Base-by-base conservation (phyloP, 768 basidiomycete species). In the Calocybe cyanea region DNA sequence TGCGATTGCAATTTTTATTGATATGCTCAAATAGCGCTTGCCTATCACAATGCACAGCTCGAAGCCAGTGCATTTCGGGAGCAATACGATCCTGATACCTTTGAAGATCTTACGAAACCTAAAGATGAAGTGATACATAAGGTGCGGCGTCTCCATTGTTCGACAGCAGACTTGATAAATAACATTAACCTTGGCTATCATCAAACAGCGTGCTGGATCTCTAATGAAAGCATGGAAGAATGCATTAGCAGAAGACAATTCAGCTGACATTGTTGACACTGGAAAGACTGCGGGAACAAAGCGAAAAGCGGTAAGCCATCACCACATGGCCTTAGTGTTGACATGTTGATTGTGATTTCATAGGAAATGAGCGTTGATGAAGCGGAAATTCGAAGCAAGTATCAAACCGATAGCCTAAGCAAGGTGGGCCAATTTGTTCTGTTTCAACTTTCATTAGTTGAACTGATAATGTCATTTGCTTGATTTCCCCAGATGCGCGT, bases 21-120 rank as follows among this genome's bases (percentile, higher is more conserved):
- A 41, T 43, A 41, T 30, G 20, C 37, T 41, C 46, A 25, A 45
- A 33, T 55, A 92, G 90, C 88, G 4, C 76, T 97, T 43, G 85
- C 85, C 10, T 92, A 80, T 54, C 90, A 94, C 60, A 92, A 94
- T 62, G 87, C 81, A 15, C 88, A 94, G 57, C 76, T 98, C 7
- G 84, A 96, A 65, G 91, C 95, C 7, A 83, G 81, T 43, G 96
- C 96, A 0, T 94, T 98, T 66, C 82, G 88, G 41, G 90, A 96
- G 59, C 81, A 92, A 48, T 96, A 85, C 52, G 83, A 95, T 59
- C 70, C 76, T 1, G 78, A 81, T 45, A 66, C 78, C 0, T 90
- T 91, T 49, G 83, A 88, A 51, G 95, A 99, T 64, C 66, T 84
- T 54, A 92, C 94, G 0, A 61, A 76, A 48, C 94, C 94, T 3